Conservation (phyloP, 108 stramenopile genomes). For the Cyclotella choctawhatcheeana region DNA sequence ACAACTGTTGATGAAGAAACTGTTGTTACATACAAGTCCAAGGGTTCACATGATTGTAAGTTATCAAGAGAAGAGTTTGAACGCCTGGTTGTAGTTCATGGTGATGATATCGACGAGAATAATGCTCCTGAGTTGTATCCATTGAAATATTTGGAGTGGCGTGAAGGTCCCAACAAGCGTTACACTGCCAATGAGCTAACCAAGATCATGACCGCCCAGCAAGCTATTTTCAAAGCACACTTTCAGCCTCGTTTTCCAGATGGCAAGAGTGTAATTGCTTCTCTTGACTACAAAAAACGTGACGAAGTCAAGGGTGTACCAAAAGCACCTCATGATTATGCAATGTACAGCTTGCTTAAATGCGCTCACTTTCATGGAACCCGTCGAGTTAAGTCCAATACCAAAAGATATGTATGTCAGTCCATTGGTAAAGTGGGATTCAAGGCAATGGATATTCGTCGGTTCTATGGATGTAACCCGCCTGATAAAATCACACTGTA, state of each 20-base stretch:
- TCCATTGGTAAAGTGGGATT: neutral
- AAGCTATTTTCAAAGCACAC: neutral
- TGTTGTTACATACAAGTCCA: neutral
- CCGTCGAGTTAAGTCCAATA: neutral
- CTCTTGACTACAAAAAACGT: neutral
- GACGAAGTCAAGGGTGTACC: neutral
- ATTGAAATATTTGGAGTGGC: neutral
- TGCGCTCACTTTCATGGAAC: neutral
- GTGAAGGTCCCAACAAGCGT: neutral
- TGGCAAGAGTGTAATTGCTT: neutral
- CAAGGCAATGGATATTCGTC: neutral
- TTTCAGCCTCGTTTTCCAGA: neutral
- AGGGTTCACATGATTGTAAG: neutral
- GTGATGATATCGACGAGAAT: neutral
- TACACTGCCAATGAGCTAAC: neutral
- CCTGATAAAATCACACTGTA: neutral
- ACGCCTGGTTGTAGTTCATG: neutral
- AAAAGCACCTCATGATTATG: neutral
- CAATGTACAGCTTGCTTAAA: neutral
- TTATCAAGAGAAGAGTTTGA: neutral
- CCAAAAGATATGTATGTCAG: neutral
- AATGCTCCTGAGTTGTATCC: neutral
- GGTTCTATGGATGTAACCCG: neutral
- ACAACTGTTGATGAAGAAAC: neutral
- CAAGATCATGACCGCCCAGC: neutral